Percentiles rank a stretch among this genome's conserved stretches.
Conservation (phyloP, 495 filamentous ascomycete species). For the Jackrogersella minutella region DNA sequence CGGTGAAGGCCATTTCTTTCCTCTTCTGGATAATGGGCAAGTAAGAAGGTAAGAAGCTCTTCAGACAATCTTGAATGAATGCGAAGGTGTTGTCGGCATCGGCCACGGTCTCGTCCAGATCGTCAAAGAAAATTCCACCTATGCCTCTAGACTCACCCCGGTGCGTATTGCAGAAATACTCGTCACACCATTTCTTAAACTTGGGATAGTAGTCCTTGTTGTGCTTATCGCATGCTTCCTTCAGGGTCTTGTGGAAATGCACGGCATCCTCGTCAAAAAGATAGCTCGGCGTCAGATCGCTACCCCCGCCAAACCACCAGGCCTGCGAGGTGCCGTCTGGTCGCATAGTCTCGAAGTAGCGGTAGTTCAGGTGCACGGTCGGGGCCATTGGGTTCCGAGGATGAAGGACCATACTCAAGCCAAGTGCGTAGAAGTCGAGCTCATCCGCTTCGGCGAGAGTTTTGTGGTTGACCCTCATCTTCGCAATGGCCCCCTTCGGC, state of each 20-base stretch:
- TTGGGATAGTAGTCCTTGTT: slow-evolving; percentile 90
- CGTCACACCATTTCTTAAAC: slow-evolving; percentile 98
- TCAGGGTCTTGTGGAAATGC: slow-evolving; percentile 94
- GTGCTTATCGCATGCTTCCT: slow-evolving; percentile 92
- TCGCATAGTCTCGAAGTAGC: slow-evolving; percentile 96
- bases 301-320: slow-evolving; percentile 99
- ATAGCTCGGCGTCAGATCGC: slow-evolving; percentile 91
- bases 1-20: slow-evolving; percentile 90
- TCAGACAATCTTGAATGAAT: slow-evolving; percentile 85
- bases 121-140: slow-evolving; percentile 98
- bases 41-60: slow-evolving; percentile 91
- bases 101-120: slow-evolving; percentile 80
- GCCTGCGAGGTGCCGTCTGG: slow-evolving; percentile 73
- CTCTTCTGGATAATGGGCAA: slow-evolving; percentile 84
- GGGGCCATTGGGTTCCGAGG: slow-evolving; percentile 95
- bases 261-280: slow-evolving; percentile 96
- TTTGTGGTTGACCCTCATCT: slow-evolving; percentile 97
- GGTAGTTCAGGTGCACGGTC: slow-evolving; percentile 97
- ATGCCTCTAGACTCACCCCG: slow-evolving; percentile 88
- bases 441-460: slow-evolving; percentile 72
- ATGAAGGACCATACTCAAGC: slow-evolving; percentile 90
- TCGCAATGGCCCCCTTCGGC: slow-evolving; percentile 83
- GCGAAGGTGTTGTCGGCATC: slow-evolving; percentile 90
- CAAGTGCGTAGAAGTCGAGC: slow-evolving; percentile 95
- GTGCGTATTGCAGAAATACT: slow-evolving; percentile 95